Percentiles rank a stretch among this genome's conserved stretches.
Evolutionary conservation across 208 protist species (phyloP).

Genomic region (Vickermania ingenoplastis): DNA sequence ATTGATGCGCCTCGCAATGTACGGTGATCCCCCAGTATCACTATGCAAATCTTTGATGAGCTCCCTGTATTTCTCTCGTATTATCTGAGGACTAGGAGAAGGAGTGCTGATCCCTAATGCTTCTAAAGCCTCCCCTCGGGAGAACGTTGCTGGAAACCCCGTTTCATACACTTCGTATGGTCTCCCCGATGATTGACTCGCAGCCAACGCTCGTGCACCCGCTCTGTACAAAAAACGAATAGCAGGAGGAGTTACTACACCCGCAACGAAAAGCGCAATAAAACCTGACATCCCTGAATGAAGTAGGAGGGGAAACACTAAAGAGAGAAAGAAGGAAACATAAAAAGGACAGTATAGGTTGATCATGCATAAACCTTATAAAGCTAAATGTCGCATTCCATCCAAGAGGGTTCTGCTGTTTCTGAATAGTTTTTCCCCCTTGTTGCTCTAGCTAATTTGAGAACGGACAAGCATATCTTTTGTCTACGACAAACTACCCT

Average conservation of each 20-base stretch:
- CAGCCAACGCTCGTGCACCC: background rate
- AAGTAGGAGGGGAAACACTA: background rate
- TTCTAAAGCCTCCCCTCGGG: conserved; percentile 48
- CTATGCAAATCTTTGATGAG: conserved; percentile 75
- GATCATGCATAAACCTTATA: no score
- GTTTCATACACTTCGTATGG: conserved; percentile 53
- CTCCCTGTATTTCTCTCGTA: conserved; percentile 42
- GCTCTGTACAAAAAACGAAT: background rate
- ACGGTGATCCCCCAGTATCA: conserved; percentile 55
- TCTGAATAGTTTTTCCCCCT: no score
- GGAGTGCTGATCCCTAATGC: conserved; percentile 43
- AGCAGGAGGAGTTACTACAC: background rate
- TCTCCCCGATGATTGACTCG: no score
- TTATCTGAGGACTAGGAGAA: conserved; percentile 48
- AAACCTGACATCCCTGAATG: background rate
- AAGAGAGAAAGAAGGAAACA: conserved; percentile 3
- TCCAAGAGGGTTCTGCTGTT: background rate
- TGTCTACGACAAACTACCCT: background rate
- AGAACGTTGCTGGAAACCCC: conserved; percentile 54
- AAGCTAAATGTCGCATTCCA: no score
- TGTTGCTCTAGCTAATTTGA: no score
- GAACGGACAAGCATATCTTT: background rate
- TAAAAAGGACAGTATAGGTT: background rate
- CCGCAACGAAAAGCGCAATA: background rate
- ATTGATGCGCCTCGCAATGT: conserved; percentile 76